Conservation (phyloP, 2,329 filamentous ascomycete genomes). For the Fusarium sp. region DNA sequence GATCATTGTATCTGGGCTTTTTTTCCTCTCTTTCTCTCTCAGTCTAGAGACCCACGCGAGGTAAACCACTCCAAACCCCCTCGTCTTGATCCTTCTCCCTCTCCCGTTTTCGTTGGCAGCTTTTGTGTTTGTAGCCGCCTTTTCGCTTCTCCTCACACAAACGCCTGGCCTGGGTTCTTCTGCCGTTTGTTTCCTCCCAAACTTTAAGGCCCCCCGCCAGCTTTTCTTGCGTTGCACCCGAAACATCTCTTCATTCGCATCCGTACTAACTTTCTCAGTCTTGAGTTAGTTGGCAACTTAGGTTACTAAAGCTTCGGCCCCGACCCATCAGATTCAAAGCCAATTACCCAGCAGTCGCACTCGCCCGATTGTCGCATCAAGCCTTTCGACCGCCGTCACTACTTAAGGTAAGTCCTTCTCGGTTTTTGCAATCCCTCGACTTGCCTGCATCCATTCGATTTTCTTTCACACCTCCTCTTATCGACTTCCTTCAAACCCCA, state of each 20-base stretch:
- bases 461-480: constrained; percentile 19
- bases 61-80: constrained; percentile 47
- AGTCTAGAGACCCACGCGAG: constrained; percentile 39
- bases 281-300: constrained; percentile 39
- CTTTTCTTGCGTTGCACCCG: constrained; percentile 20
- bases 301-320: constrained; percentile 30
- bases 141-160: constrained; percentile 42
- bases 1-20: constrained; percentile 41
- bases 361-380: constrained; percentile 37
- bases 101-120: constrained; percentile 32
- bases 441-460: constrained; percentile 6
- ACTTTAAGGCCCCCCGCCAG: constrained; percentile 3
- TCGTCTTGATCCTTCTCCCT: constrained; percentile 41
- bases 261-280: constrained; percentile 37
- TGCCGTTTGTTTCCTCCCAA: constrained; percentile 10
- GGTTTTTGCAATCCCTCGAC: constrained; percentile 10
- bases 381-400: constrained; percentile 17
- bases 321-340: constrained; percentile 25
- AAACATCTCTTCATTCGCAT: constrained; percentile 36
- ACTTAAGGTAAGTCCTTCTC: constrained; percentile 37
- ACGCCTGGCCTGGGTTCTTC: constrained; percentile 18
- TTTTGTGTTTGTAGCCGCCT: constrained; percentile 37
- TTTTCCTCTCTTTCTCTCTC: constrained; percentile 29
- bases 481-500: constrained; percentile 23
- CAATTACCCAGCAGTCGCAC: constrained; percentile 26